phyloP scores from a whole-genome alignment of 2,329 filamentous ascomycete species.

The Aspergillus candidus region DNA sequence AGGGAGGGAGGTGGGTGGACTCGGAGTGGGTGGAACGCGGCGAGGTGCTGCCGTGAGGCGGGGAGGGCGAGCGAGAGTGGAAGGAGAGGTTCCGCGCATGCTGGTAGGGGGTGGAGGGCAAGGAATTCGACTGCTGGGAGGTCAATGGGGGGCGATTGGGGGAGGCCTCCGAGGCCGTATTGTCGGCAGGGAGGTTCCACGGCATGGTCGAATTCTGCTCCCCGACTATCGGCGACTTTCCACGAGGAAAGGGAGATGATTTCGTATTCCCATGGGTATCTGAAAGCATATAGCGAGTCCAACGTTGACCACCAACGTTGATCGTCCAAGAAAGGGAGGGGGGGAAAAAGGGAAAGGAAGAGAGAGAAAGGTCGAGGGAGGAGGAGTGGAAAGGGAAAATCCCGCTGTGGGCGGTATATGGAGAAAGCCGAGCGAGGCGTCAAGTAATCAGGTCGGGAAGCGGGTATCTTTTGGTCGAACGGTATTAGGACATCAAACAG shows the following conservation, averaged over 20 bases:
- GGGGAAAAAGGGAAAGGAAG: too few relatives aligned
- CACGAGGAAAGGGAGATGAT: constrained; percentile 34
- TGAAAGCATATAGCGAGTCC: constrained; percentile 38
- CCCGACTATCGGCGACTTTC: constrained; percentile 39
- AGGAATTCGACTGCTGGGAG: constrained; percentile 73
- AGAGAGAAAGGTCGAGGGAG: too few relatives aligned
- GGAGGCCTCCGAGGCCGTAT: constrained; percentile 24
- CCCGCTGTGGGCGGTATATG: background rate
- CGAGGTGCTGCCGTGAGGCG: constrained; percentile 70
- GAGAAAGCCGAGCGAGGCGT: too few relatives aligned
- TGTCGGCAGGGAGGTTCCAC: constrained; percentile 33
- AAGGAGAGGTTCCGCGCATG: constrained; percentile 76
- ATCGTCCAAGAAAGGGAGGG: constrained; percentile 12
- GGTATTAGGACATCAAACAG: too few relatives aligned
- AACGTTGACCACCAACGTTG: constrained; percentile 27
- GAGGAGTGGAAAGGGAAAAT: constrained; percentile 1
- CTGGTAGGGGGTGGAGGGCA: constrained; percentile 89
- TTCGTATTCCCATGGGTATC: constrained; percentile 39
- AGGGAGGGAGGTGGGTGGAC: constrained; percentile 67
- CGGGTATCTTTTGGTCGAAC: background rate
- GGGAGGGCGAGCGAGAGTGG: constrained; percentile 73
- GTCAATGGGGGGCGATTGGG: constrained; percentile 46
- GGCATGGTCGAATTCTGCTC: constrained; percentile 36
- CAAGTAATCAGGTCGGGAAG: background rate
- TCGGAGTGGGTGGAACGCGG: constrained; percentile 88